Evolutionary conservation across 1,284 basidiomycete species (phyloP), one percentile per base, ranked within the genome.

Genomic region (Fistulina hepatica): DNA sequence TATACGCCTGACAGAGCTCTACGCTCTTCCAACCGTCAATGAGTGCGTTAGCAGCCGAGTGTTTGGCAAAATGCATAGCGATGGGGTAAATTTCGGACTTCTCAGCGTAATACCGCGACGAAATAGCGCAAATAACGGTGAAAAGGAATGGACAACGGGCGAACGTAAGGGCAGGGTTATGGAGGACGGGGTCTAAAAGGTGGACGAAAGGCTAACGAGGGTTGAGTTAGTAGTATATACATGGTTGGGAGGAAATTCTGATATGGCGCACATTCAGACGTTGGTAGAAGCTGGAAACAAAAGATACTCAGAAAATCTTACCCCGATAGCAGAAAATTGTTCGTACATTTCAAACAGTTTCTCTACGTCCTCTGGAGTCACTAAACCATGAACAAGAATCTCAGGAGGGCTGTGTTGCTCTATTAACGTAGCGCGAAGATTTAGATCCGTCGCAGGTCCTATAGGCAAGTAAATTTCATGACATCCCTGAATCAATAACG

Each of bases 51-150:
- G 82, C 81, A 2, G 81, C 83, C 0, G 82, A 78, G 43, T 80
- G 76, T 51, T 82, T 84, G 2, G 84, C 83, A 44, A 86, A 86
- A 53, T 86, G 83, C 84, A 88, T 88, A 7, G 82, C 83, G 45
- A 85, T 78, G 2, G 81, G 79, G 50, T 86, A 85, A 35, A 85
- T 78, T 52, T 83, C 78, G 1, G 80, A 78, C 50, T 83, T 85
- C 34, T 77, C 76, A 4, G 65, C 51, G 52, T 83, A 81, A 51
- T 81, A 84, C 16, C 83, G 65, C 1, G 81, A 83, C 0, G 83
- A 73, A 38, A 85, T 73, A 9, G 82, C 82, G 44, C 82, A 85
- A 30, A 88, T 69, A 42, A 84, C 82, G 30, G 82, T 86, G 58
- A 85, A 88, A 28, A 86, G 62, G 61, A 85, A 86, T 0, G 83